Conservation (phyloP, 306 rosid genomes). For the Coriaria nepalensis region DNA sequence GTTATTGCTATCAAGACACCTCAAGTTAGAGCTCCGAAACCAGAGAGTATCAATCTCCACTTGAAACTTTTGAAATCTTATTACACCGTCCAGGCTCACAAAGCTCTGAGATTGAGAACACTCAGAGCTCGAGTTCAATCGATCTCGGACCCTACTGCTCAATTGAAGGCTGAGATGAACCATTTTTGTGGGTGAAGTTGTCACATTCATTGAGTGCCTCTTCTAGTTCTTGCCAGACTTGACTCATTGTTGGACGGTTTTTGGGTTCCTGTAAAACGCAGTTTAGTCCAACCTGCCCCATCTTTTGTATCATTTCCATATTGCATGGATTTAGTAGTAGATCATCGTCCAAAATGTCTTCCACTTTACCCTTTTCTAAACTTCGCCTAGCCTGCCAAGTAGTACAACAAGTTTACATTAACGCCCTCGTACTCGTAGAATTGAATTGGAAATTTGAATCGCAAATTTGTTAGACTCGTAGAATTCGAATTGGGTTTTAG, state of each 20-base stretch:
- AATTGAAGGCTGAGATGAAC: slow-evolving; percentile 6
- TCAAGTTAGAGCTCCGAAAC: slow-evolving; percentile 38
- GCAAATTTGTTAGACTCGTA: not conserved
- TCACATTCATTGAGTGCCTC: slow-evolving; percentile 34
- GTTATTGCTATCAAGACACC: slow-evolving; percentile 41
- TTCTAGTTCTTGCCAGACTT: slow-evolving; percentile 51
- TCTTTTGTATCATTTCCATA: slow-evolving; percentile 49
- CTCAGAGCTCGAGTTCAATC: slow-evolving; percentile 15
- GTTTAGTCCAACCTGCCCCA: slow-evolving; percentile 59
- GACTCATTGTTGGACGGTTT: slow-evolving; percentile 61
- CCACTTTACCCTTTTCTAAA: slow-evolving; percentile 45
- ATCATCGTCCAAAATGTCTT: slow-evolving; percentile 60
- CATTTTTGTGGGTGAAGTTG: slow-evolving; percentile 23
- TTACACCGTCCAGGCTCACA: slow-evolving; percentile 51
- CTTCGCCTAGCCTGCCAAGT: slow-evolving; percentile 63
- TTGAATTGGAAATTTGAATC: too few species aligned
- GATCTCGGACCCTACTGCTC: slow-evolving; percentile 10
- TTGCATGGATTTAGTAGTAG: slow-evolving; percentile 52
- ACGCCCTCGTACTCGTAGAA: not conserved
- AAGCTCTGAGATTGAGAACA: slow-evolving; percentile 32
- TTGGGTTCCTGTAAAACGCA: slow-evolving; percentile 57
- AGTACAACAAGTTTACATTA: not conserved
- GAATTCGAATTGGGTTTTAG: too few species aligned
- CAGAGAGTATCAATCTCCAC: slow-evolving; percentile 51
- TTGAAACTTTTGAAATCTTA: slow-evolving; percentile 47